Evolutionary conservation across 345 rosid genomes (phyloP), one percentile per base, ranked within the genome.

Genomic region (Alliaria petiolata): DNA sequence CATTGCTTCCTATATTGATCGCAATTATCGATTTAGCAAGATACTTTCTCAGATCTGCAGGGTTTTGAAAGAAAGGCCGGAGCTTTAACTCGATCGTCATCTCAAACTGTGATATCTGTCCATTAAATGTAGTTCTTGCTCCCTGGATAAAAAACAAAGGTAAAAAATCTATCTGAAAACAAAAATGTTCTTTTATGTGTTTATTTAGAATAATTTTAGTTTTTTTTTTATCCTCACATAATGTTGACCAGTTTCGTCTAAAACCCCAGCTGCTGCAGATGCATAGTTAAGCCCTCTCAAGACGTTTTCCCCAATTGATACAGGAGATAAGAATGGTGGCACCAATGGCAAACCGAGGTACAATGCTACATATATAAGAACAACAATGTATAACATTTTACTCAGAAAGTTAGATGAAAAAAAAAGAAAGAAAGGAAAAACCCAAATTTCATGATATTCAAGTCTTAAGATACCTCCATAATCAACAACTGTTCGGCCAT

Each of bases 1-100:
- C 82, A 56, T 82, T 80, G 76, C 86, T 83, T 53, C 84, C 83
- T 50, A 75, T 67, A 51, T 28, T 62, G 65, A 81, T 74, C 7
- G 60, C 60, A 43, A 67, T 50, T 14, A 75, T 31, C 15, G 81
- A 77, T 59, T 69, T 77, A 4, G 74, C 70, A 39, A 73, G 71
- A 54, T 77, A 77, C 34, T 46, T 33, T 35, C 36, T 65, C 42
- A 72, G 79, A 46, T 69, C 63, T 33, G 26, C 64, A 39, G 81
- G 39, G 26, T 53, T 69, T 65, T 65, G 70, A 45, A 77, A 77
- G 44, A 64, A 35, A 9, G 58, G 78, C 68, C 33, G 69, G 54
- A 63, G 70, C 20, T 38, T 19, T 26, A 47, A 50, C 60, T 46
- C 70, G 28, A 78, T 62, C 0, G 80, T 74, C 43, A 5, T 64